Percentiles rank a stretch among this genome's conserved stretches.
Conservation (phyloP, 2,329 filamentous ascomycete species). For the Aspergillus sp. region DNA sequence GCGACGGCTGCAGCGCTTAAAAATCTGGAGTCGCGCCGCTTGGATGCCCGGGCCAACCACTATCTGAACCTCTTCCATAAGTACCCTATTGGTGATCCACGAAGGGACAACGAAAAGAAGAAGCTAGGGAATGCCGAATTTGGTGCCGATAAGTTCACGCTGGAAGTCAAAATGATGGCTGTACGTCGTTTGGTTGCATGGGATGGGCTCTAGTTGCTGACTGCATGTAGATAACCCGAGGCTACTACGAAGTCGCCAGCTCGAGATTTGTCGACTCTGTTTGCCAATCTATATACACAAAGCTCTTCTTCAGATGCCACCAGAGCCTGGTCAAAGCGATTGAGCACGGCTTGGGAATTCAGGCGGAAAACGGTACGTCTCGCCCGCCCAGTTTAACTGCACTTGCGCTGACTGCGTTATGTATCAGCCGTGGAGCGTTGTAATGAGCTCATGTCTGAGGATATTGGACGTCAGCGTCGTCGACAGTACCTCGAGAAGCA, state of each 20-base stretch:
- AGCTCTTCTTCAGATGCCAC: slow-evolving; percentile 37
- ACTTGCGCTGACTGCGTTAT: background rate
- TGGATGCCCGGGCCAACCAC: slow-evolving; percentile 19
- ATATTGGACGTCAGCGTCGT: slow-evolving; percentile 34
- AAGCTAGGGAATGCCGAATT: slow-evolving; percentile 29
- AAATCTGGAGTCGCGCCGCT: slow-evolving; percentile 19
- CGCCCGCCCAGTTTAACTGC: background rate
- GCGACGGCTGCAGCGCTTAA: slow-evolving; percentile 16
- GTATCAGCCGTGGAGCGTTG: slow-evolving; percentile 34
- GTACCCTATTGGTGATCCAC: slow-evolving; percentile 14
- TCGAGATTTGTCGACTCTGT: slow-evolving; percentile 40
- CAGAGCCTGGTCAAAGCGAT: slow-evolving; percentile 31
- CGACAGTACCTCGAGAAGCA: slow-evolving; percentile 31
- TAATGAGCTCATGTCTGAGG: slow-evolving; percentile 38
- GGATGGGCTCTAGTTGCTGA: slow-evolving; percentile 4
- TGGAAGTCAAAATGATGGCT: slow-evolving; percentile 44
- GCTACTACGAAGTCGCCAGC: slow-evolving; percentile 42
- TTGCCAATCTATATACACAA: slow-evolving; percentile 38
- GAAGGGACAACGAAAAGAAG: slow-evolving; percentile 20
- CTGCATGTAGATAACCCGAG: slow-evolving; percentile 31
- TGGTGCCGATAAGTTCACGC: slow-evolving; percentile 32
- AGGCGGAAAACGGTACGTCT: slow-evolving; percentile 31
- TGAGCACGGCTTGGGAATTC: slow-evolving; percentile 30
- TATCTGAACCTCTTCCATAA: slow-evolving; percentile 9
- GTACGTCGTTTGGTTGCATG: slow-evolving; percentile 28